Percentiles rank a stretch among this genome's conserved stretches.
Conservation (phyloP, 2,329 filamentous ascomycete genomes). For the Botrytis cinerea region DNA sequence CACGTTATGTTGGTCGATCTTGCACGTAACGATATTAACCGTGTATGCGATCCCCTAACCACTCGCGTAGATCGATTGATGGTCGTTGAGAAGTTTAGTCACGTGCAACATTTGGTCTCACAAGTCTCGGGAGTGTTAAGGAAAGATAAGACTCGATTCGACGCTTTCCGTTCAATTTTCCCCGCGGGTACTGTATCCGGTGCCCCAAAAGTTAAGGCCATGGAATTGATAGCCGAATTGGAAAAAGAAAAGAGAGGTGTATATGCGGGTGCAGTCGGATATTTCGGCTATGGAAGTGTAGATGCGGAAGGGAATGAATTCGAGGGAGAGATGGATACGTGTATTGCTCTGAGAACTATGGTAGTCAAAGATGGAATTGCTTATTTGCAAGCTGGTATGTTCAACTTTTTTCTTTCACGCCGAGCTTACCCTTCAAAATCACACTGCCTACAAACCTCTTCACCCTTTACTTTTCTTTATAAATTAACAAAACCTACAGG, state of each 20-base stretch:
- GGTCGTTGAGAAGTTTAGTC: constrained; percentile 92
- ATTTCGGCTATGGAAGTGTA: constrained; percentile 85
- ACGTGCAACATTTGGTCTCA: constrained; percentile 95
- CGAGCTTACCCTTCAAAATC: not conserved
- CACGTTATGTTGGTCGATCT: constrained; percentile 98
- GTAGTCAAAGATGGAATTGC: constrained; percentile 86
- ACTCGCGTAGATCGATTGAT: constrained; percentile 92
- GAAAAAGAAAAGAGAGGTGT: constrained; percentile 93
- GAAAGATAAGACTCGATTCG: constrained; percentile 82
- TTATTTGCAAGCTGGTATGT: constrained; percentile 77
- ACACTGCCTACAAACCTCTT: not conserved
- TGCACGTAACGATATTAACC: constrained; percentile 94
- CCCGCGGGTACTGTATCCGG: constrained; percentile 94
- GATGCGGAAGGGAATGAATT: constrained; percentile 60
- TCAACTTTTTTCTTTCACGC: not conserved
- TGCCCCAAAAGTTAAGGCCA: constrained; percentile 92
- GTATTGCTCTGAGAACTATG: constrained; percentile 79
- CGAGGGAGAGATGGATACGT: constrained; percentile 91
- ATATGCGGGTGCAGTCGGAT: constrained; percentile 94
- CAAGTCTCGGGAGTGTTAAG: constrained; percentile 92
- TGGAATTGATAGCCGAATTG: constrained; percentile 95
- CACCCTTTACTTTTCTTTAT: not conserved
- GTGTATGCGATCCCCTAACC: constrained; percentile 86
- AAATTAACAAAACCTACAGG: constrained; percentile 46
- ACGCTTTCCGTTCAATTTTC: constrained; percentile 95